Base-by-base conservation (phyloP, 345 rosid species). In the Luvunga scandens region DNA sequence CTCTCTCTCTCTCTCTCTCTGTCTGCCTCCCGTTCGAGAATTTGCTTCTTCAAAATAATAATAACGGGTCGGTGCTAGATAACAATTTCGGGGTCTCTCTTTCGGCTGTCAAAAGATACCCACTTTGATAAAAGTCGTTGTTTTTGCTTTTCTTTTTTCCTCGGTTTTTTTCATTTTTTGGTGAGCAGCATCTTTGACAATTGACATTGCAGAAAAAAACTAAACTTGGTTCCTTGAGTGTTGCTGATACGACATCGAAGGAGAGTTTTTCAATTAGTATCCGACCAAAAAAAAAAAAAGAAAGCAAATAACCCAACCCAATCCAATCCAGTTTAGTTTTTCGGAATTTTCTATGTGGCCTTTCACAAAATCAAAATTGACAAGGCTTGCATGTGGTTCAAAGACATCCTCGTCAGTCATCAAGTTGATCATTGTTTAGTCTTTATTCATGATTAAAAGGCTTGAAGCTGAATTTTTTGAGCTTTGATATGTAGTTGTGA, bases 1-100 rank as follows among this genome's bases (percentile, higher is more conserved):
- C 36, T 68, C 78, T 59, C 39, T 34, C 10, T 38, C 42, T 38
- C 78, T 85, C 91, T 82, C 75, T 84, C 91, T 82, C 70, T 81
- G 62, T 86, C 86, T 75, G 90, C 42, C 42, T 79, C 85, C 81
- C 77, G 50, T 72, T 61, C 53, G 80, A 42, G 45, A 79, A 79
- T 66, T 73, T 74, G 68, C 21, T 70, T 25, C 65, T 18, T 25
- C 77, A 81, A 79, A 79, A 83, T 53, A 53, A 77, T 84, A 13
- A 45, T 45, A 3, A 45, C 79, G 89, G 92, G 91, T 90, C 87
- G 90, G 91, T 84, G 92, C 77, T 45, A 64, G 84, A 79, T 83
- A 38, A 56, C 72, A 78, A 75, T 81, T 76, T 85, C 73, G 56
- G 83, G 36, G 50, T 16, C 27, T 74, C 78, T 75, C 33, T 79